Conservation (phyloP, 345 rosid genomes). For the Populus tremula region DNA sequence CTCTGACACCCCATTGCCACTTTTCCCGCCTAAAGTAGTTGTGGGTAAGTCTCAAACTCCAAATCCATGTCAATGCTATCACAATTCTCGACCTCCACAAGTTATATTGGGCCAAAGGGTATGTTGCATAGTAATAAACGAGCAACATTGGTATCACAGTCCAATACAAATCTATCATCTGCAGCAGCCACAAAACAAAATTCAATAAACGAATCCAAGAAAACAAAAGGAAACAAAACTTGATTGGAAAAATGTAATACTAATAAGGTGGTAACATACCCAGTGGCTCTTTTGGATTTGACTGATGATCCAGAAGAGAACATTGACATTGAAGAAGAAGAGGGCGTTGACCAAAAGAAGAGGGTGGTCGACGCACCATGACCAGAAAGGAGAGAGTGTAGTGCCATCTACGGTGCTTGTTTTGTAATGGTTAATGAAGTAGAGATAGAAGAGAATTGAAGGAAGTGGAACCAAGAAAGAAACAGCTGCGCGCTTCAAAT, state of each 20-base stretch:
- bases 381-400: constrained; percentile 38
- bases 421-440: constrained; percentile 44
- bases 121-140: constrained; percentile 67
- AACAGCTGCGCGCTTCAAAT: constrained; percentile 54
- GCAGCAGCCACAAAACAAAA: not conserved
- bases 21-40: constrained; percentile 92
- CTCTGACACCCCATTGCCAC: constrained; percentile 96
- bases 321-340: constrained; percentile 90
- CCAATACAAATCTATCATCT: constrained; percentile 98
- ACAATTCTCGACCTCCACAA: constrained; percentile 67
- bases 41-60: constrained; percentile 81
- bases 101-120: constrained; percentile 61
- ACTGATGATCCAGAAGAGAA: constrained; percentile 84
- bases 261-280: constrained; percentile 35
- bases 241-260: not conserved
- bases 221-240: not conserved
- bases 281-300: constrained; percentile 77
- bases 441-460: constrained; percentile 59
- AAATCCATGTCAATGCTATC: constrained; percentile 61
- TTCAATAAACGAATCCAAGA: constrained; percentile 8
- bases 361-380: constrained; percentile 82
- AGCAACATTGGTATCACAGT: constrained; percentile 84
- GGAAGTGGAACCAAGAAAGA: constrained; percentile 77
- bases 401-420: constrained; percentile 1
- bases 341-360: constrained; percentile 68